A percentile compares a stretch with the other conserved stretches of the same genome.
Evolutionary conservation across 106 monocot species (phyloP).

Genomic region (Allium fistulosum): DNA sequence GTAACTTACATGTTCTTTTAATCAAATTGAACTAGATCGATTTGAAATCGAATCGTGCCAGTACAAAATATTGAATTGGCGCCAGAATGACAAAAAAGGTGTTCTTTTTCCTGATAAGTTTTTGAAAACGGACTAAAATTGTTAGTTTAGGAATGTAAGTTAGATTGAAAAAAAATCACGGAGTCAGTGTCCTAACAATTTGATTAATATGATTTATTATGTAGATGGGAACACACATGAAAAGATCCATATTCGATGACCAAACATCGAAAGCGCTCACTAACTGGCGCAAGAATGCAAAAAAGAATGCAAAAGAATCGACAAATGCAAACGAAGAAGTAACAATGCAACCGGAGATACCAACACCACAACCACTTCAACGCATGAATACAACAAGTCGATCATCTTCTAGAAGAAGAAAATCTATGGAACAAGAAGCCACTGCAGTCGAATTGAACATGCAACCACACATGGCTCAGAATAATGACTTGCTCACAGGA

Average conservation of each 20-base stretch:
- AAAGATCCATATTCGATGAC: slow-evolving; percentile 15
- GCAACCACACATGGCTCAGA: not conserved
- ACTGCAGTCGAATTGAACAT: not conserved
- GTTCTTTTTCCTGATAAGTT: too few relatives aligned
- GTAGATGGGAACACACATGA: slow-evolving; percentile 17
- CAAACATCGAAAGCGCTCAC: slow-evolving; percentile 11
- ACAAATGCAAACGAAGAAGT: not conserved
- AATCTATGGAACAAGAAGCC: not conserved
- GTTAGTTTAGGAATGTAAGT: too few relatives aligned
- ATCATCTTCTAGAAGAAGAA: slow-evolving; percentile 4
- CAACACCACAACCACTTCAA: not conserved
- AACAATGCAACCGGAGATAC: not conserved
- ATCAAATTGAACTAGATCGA: too few relatives aligned
- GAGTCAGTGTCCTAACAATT: too few relatives aligned
- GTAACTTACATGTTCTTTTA: too few relatives aligned
- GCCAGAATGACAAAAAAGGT: too few relatives aligned
- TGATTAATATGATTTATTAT: not conserved
- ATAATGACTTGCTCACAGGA: slow-evolving; percentile 5
- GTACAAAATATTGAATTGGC: too few relatives aligned
- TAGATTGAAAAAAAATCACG: too few relatives aligned
- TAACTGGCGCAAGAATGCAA: slow-evolving; percentile 8
- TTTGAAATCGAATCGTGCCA: too few relatives aligned
- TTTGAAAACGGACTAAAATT: too few relatives aligned
- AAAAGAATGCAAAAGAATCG: slow-evolving; percentile 6
- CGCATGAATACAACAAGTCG: not conserved